Percentiles rank a stretch among this genome's conserved stretches.
Conservation (phyloP, 139 green algal species). For the Micromonas pusilla region DNA sequence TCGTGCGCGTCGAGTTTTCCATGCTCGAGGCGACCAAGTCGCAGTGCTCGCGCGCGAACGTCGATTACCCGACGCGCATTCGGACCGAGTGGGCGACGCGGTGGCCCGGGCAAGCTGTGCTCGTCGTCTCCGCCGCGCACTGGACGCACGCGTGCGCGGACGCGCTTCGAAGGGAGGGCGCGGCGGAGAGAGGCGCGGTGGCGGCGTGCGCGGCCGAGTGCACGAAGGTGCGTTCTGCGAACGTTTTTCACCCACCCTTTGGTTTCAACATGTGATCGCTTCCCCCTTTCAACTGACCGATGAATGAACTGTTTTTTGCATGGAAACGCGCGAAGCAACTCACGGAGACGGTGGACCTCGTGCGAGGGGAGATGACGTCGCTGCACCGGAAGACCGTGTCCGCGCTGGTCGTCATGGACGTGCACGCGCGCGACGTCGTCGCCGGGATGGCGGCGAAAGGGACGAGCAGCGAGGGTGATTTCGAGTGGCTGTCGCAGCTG, state of each 20-base stretch:
- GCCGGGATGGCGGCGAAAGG: constrained; percentile 43
- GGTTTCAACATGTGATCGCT: no score
- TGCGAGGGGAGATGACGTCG: constrained; percentile 63
- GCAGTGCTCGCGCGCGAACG: not conserved
- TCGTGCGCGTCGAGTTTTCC: constrained; percentile 63
- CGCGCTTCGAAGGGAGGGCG: constrained; percentile 45
- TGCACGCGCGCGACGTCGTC: constrained; percentile 63
- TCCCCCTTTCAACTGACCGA: not conserved
- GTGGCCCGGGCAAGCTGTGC: constrained; percentile 57
- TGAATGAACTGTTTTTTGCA: constrained; percentile 45
- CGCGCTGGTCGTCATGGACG: constrained; percentile 73
- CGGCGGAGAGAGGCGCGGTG: constrained; percentile 47
- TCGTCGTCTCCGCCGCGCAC: constrained; percentile 61
- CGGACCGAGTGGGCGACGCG: constrained; percentile 51
- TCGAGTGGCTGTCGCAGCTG: constrained; percentile 71
- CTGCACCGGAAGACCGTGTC: constrained; percentile 66
- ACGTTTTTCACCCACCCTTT: no score
- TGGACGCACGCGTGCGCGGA: no score
- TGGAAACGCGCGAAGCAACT: constrained; percentile 57
- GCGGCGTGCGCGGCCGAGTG: constrained; percentile 47
- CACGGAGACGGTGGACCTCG: constrained; percentile 40
- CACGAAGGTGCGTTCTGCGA: no score
- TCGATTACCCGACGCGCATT: constrained; percentile 43
- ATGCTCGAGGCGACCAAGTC: constrained; percentile 44
- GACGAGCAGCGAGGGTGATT: constrained; percentile 53